Evolutionary conservation across 352 stramenopile species (phyloP).

Genomic region (Nothophytophthora sp.): DNA sequence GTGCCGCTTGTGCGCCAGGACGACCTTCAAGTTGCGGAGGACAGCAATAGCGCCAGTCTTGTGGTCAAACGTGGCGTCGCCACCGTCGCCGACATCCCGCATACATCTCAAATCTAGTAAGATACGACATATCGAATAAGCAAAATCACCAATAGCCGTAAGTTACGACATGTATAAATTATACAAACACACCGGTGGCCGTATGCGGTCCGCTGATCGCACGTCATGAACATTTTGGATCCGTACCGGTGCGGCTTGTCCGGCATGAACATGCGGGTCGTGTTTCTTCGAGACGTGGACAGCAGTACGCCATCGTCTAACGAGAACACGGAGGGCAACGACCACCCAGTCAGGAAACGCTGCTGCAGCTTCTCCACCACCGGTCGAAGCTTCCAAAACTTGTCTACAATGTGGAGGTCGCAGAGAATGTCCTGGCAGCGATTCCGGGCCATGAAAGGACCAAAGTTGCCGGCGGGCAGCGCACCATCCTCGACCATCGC

Average conservation of each 20-base stretch:
- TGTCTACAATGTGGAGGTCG: constrained; percentile 24
- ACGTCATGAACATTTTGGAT: constrained; percentile 35
- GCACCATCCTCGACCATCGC: constrained; percentile 10
- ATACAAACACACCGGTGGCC: constrained; percentile 7
- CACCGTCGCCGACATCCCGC: not conserved
- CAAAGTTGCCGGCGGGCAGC: constrained; percentile 15
- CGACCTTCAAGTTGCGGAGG: constrained; percentile 8
- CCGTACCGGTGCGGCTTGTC: constrained; percentile 36
- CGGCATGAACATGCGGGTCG: constrained; percentile 32
- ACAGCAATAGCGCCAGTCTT: constrained; percentile 11
- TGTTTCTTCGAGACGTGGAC: constrained; percentile 22
- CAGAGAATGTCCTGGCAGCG: constrained; percentile 16
- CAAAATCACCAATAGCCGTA: constrained; percentile 6
- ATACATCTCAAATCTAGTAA: constrained; percentile 15
- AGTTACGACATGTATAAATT: constrained; percentile 6
- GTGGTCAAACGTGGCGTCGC: constrained; percentile 3
- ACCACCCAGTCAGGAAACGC: constrained; percentile 5
- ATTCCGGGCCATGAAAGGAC: constrained; percentile 19
- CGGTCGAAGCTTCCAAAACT: constrained; percentile 19
- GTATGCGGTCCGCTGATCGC: constrained; percentile 13
- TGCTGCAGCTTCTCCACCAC: constrained; percentile 11
- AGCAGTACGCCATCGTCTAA: constrained; percentile 34
- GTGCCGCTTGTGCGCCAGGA: not conserved
- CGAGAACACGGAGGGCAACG: constrained; percentile 7
- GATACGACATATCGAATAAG: constrained; percentile 9